Evolutionary conservation across 495 filamentous ascomycete genomes (phyloP), one percentile per base, ranked within the genome.

Genomic region (Hypoxylon fuscum): DNA sequence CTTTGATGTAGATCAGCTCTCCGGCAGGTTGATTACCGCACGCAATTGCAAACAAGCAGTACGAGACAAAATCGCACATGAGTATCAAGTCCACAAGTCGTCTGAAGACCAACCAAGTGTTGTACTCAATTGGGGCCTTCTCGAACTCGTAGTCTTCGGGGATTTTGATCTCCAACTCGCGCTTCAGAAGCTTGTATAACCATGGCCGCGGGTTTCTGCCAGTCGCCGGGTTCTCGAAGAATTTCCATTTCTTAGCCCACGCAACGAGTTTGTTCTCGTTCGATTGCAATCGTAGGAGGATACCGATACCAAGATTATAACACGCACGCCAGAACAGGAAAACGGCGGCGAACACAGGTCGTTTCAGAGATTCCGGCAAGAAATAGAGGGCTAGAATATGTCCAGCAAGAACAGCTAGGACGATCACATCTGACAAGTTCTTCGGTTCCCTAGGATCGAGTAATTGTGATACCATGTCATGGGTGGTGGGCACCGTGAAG

Each of bases 401-500:
- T 21, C 83, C 68, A 31, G 81, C 90, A 25, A 98, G 79, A 27
- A 96, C 83, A n/a, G 83, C 82, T n/a, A 98, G 79, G 55, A 98
- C 92, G 18, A 89, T 62, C 29, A 86, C 69, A 70, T 98, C 95
- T 58, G 92, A 92, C 35, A 96, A 63, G 68, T 98, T 98, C 79
- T 98, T 98, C 3, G 95, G 93, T 73, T 97, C 87, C 44, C 87
- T 90, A n/a, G 95, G 95, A 52, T 94, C 96, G 59, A 98, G 84
- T 15, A 98, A 84, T 74, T 97, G 95, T 48, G 95, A 96, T 68
- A 98, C 95, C 94, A 98, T 98, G 76, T 98, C 95, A 81, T 97
- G 92, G 38, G 95, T 98, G 62, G 92, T 89, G 41, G 95, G 96
- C 17, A 98, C 95, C 29, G 91, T 90, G 75, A 98, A 98, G 49